Evolutionary conservation across 352 stramenopile species (phyloP).

Genomic region (Globisporangium paroecandrum): DNA sequence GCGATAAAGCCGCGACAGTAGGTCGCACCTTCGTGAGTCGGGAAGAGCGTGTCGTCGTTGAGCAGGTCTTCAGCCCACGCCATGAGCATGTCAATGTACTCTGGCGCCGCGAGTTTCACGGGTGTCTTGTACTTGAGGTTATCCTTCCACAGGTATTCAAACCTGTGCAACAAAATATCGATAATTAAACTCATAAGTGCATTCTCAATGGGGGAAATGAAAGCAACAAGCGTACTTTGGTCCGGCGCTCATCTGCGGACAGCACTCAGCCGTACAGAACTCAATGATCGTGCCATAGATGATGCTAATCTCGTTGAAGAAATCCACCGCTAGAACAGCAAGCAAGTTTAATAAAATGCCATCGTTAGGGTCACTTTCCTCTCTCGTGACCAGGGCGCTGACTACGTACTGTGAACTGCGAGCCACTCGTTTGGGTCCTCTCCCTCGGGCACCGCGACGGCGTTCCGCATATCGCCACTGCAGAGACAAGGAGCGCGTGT

Average conservation of each 20-base stretch:
- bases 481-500: not conserved
- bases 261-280: slow-evolving; percentile 68
- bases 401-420: slow-evolving; percentile 80
- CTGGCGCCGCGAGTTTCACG: slow-evolving; percentile 64
- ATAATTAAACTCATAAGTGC: not conserved
- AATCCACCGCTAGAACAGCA: slow-evolving; percentile 78
- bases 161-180: slow-evolving; percentile 28
- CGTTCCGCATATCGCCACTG: slow-evolving; percentile 66
- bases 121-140: slow-evolving; percentile 68
- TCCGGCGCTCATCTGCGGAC: slow-evolving; percentile 71
- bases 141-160: slow-evolving; percentile 90
- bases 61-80: slow-evolving; percentile 89
- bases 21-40: slow-evolving; percentile 46
- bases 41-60: slow-evolving; percentile 77
- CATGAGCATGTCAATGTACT: slow-evolving; percentile 93
- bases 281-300: slow-evolving; percentile 90
- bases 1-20: slow-evolving; percentile 85
- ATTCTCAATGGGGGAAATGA: not conserved
- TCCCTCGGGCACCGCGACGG: slow-evolving; percentile 55
- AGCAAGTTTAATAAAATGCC: not conserved
- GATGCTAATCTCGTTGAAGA: slow-evolving; percentile 94
- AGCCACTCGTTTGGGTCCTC: slow-evolving; percentile 93
- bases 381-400: not conserved
- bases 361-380: not conserved
- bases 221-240: slow-evolving; percentile 37